Percentiles rank a stretch among this genome's conserved stretches.
Conservation (phyloP, 2,329 filamentous ascomycete species). For the Aspergillus pseudotamarii region DNA sequence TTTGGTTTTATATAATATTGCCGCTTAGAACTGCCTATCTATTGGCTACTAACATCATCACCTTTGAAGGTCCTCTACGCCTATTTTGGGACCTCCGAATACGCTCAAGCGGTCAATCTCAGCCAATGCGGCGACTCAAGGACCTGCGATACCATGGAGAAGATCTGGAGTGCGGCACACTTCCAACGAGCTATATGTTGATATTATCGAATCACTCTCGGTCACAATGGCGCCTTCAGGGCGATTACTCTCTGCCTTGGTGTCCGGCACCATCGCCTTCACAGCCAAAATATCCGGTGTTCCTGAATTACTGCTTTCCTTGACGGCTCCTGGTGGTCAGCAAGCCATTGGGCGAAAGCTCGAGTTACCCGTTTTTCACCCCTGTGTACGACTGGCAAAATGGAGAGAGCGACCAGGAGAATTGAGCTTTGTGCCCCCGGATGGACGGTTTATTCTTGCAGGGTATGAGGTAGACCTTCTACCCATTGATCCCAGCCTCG, state of each 20-base stretch:
- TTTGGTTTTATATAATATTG: background rate
- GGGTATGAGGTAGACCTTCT: conserved; percentile 93
- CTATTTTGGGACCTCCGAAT: conserved; percentile 43
- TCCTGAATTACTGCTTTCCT: conserved; percentile 80
- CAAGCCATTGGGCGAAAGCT: conserved; percentile 74
- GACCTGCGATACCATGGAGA: conserved; percentile 77
- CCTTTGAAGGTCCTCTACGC: conserved; percentile 38
- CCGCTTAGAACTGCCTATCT: background rate
- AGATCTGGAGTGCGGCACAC: conserved; percentile 91
- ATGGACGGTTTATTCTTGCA: conserved; percentile 89
- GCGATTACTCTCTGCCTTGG: conserved; percentile 80
- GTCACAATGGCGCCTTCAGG: conserved; percentile 91
- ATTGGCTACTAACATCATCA: background rate
- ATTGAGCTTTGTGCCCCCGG: conserved; percentile 93
- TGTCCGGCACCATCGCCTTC: conserved; percentile 91
- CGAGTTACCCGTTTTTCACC: conserved; percentile 91
- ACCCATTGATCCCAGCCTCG: conserved; percentile 65
- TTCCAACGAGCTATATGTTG: conserved; percentile 95
- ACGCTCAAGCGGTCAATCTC: conserved; percentile 45
- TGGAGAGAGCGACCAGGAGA: conserved; percentile 90
- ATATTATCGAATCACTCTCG: conserved; percentile 85
- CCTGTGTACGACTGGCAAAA: conserved; percentile 84
- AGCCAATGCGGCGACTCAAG: conserved; percentile 37
- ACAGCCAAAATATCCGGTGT: conserved; percentile 93
- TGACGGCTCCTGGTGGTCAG: conserved; percentile 80